Conservation (phyloP, 2,329 filamentous ascomycete genomes). For the Parastagonospora avenae region DNA sequence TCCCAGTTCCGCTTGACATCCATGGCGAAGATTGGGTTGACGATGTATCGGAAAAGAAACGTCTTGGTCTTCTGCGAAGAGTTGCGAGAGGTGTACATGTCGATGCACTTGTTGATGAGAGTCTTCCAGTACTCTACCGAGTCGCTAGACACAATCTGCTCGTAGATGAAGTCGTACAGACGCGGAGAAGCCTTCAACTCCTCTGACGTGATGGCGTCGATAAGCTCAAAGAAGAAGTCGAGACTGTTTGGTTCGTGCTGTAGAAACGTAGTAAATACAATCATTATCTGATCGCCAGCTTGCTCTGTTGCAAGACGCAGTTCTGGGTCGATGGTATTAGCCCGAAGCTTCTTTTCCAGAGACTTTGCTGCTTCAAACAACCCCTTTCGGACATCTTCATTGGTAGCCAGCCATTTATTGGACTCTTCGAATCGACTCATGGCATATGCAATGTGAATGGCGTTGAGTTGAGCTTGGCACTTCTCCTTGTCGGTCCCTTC, state of each 20-base stretch:
- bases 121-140: slow-evolving; percentile 86
- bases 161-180: slow-evolving; percentile 83
- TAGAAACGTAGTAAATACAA: slow-evolving; percentile 81
- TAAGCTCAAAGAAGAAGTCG: slow-evolving; percentile 81
- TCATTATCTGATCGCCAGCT: slow-evolving; percentile 84
- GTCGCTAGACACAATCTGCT: slow-evolving; percentile 79
- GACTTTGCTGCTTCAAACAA: slow-evolving; percentile 73
- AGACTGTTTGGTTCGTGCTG: slow-evolving; percentile 74
- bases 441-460: slow-evolving; percentile 82
- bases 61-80: slow-evolving; percentile 89
- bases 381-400: slow-evolving; percentile 62
- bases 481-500: slow-evolving; percentile 68
- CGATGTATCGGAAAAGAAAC: slow-evolving; percentile 87
- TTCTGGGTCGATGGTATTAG: slow-evolving; percentile 69
- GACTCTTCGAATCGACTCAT: slow-evolving; percentile 70
- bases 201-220: slow-evolving; percentile 82
- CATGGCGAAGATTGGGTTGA: slow-evolving; percentile 96
- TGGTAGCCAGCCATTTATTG: slow-evolving; percentile 67
- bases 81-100: slow-evolving; percentile 79
- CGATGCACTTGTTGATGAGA: slow-evolving; percentile 82
- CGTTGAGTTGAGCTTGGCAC: slow-evolving; percentile 82
- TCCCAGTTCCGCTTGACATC: slow-evolving; percentile 87
- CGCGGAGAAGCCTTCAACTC: slow-evolving; percentile 78
- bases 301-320: slow-evolving; percentile 87
- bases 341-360: slow-evolving; percentile 74